phyloP scores from a whole-genome alignment of 2,329 filamentous ascomycete species.

The Pseudogymnoascus sp. region DNA sequence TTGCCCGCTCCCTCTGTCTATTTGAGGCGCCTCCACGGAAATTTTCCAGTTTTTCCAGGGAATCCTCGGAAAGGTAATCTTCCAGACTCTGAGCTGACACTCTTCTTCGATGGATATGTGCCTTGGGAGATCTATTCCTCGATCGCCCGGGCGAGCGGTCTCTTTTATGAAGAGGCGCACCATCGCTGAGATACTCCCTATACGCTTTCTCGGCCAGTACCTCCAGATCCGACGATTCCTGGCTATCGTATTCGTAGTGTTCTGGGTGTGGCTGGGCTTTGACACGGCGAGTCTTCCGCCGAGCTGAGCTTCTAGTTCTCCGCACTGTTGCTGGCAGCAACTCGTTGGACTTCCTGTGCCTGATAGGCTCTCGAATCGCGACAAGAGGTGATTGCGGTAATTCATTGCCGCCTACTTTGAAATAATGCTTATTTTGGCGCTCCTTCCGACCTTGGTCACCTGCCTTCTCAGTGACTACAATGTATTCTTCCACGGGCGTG shows the following conservation, averaged over 20 bases:
- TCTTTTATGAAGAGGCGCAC: not conserved
- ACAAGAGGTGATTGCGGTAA: not conserved
- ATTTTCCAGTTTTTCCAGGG: not conserved
- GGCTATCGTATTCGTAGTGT: not conserved
- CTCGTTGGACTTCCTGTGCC: not conserved
- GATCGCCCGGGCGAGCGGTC: not conserved
- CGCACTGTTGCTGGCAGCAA: not conserved
- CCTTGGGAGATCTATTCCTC: not conserved
- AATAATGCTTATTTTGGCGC: not conserved
- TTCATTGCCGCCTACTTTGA: not conserved
- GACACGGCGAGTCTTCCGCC: not conserved
- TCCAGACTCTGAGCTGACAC: not conserved
- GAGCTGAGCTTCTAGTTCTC: not conserved
- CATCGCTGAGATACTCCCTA: not conserved
- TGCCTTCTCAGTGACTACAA: not conserved
- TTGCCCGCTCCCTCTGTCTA: not conserved
- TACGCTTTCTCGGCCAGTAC: not conserved
- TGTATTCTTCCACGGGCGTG: not conserved
- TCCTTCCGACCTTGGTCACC: not conserved
- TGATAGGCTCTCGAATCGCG: not conserved
- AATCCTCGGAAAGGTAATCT: not conserved
- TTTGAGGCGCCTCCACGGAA: not conserved
- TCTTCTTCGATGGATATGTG: not conserved
- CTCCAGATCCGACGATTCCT: not conserved
- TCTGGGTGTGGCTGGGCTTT: not conserved